Percentiles rank a stretch among this genome's conserved stretches.
These are phyloP conservation scores for Xylariomycetidae sp. DNA, from an alignment of 2,329 filamentous ascomycete species.

Conservation along the genomic window DNA sequence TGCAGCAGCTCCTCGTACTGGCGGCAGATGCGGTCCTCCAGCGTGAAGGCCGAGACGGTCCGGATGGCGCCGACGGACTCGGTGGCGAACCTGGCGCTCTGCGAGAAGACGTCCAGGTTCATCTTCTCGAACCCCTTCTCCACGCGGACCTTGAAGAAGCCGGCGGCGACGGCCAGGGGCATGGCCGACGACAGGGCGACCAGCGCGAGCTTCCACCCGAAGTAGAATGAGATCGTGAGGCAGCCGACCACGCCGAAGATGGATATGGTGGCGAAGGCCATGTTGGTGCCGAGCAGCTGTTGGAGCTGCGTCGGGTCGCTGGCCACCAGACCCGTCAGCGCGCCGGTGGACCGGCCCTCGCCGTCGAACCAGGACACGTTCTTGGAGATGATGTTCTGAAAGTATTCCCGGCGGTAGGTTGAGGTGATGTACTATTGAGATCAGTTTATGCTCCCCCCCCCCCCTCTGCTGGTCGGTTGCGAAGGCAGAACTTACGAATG, in stretches of 20 bases:
- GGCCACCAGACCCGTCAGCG: constrained; percentile 51
- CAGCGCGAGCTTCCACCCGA: constrained; percentile 71
- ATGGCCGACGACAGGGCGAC: constrained; percentile 59
- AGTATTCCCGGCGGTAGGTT: constrained; percentile 55
- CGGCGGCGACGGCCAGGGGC: constrained; percentile 43
- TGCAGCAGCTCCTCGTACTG: constrained; percentile 57
- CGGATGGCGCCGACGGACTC: constrained; percentile 71
- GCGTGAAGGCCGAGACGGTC: constrained; percentile 64
- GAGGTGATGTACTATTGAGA: constrained; percentile 39
- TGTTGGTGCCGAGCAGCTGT: constrained; percentile 58
- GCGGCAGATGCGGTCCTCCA: constrained; percentile 60
- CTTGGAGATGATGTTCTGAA: constrained; percentile 53
- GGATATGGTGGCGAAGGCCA: constrained; percentile 59
- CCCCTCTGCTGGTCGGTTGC: neutral
- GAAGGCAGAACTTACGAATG: constrained; percentile 27
- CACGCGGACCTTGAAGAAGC: constrained; percentile 31
- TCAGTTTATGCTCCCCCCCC: neutral
- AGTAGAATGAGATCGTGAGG: constrained; percentile 62
- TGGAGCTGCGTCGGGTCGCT: constrained; percentile 55
- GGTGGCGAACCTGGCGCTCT: constrained; percentile 69
- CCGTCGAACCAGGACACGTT: constrained; percentile 57
- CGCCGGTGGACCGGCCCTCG: constrained; percentile 54
- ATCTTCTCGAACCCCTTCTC: constrained; percentile 31
- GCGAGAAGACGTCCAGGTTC: constrained; percentile 62
- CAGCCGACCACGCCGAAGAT: constrained; percentile 62